Evolutionary conservation across 163 green algal genomes (phyloP).

Genomic region (Chloromonas sp.): DNA sequence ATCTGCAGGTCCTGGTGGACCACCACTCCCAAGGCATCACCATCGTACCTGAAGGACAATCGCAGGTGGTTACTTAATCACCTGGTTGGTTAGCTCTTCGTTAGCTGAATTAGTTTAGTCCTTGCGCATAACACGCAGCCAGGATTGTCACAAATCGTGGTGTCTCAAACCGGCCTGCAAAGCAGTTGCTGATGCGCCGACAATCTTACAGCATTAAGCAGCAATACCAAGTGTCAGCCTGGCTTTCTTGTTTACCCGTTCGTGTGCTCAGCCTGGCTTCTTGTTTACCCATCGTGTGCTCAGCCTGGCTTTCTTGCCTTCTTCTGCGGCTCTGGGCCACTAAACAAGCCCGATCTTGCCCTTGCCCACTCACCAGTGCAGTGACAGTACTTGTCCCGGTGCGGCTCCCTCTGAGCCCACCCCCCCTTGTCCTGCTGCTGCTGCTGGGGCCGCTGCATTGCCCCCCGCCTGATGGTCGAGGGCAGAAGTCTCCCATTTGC

Average conservation of each 20-base stretch:
- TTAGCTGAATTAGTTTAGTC: no score
- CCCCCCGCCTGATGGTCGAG: background rate
- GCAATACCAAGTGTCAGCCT: background rate
- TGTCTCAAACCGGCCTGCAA: background rate
- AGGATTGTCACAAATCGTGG: background rate
- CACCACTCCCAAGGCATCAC: conserved; percentile 51
- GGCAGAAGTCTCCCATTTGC: background rate
- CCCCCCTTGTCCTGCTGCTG: background rate
- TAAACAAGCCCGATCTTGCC: background rate
- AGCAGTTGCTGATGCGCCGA: background rate
- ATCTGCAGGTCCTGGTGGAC: conserved; percentile 36
- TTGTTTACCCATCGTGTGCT: background rate
- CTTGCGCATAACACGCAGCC: background rate
- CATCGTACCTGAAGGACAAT: conserved; percentile 32
- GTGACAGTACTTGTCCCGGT: background rate
- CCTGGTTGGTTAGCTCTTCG: no score
- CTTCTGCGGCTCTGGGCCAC: background rate
- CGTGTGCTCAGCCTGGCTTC: background rate
- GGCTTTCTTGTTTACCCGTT: no score
- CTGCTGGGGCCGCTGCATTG: background rate
- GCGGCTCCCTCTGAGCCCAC: background rate
- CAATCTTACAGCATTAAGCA: background rate
- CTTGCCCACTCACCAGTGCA: conserved; percentile 8
- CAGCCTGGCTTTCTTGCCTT: background rate
- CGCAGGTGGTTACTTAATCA: no score